phyloP scores from a whole-genome alignment of 2,329 filamentous ascomycete genomes.

The Talaromyces sp. region DNA sequence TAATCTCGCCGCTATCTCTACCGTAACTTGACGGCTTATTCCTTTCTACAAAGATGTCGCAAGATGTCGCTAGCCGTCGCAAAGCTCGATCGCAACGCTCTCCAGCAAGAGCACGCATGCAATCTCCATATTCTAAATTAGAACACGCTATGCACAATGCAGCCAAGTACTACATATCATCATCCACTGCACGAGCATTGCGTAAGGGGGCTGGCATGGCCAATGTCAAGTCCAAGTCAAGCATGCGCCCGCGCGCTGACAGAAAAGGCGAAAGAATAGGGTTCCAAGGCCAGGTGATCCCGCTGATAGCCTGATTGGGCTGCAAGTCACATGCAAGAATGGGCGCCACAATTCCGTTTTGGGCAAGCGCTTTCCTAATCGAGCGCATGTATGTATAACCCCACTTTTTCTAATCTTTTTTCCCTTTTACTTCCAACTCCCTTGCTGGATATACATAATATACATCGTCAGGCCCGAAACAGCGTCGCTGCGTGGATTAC shows the following conservation, averaged over 20 bases:
- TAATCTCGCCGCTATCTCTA: neutral
- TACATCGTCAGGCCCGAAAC: neutral
- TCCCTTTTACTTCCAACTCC: neutral
- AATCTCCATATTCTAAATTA: too few species aligned
- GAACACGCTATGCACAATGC: neutral
- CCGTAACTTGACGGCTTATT: neutral
- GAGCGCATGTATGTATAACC: neutral
- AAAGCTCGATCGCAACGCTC: neutral
- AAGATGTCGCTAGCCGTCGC: too few species aligned
- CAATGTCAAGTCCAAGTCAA: neutral
- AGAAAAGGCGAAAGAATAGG: neutral
- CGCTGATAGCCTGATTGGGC: neutral
- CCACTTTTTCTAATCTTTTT: neutral
- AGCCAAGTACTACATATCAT: too few species aligned
- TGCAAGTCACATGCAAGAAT: constrained; percentile 8
- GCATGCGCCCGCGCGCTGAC: too few species aligned
- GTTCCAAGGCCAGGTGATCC: constrained; percentile 10
- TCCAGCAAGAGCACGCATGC: too few species aligned
- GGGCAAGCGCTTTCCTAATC: neutral
- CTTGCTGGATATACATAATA: neutral
- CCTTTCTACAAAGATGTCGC: too few species aligned
- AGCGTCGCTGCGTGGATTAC: neutral
- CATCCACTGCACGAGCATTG: neutral
- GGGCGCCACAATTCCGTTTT: neutral
- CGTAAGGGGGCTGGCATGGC: neutral